A percentile compares a stretch with the other conserved stretches of the same genome.
Conservation (phyloP, 1,284 basidiomycete species). For the Moniliophthora roreri region DNA sequence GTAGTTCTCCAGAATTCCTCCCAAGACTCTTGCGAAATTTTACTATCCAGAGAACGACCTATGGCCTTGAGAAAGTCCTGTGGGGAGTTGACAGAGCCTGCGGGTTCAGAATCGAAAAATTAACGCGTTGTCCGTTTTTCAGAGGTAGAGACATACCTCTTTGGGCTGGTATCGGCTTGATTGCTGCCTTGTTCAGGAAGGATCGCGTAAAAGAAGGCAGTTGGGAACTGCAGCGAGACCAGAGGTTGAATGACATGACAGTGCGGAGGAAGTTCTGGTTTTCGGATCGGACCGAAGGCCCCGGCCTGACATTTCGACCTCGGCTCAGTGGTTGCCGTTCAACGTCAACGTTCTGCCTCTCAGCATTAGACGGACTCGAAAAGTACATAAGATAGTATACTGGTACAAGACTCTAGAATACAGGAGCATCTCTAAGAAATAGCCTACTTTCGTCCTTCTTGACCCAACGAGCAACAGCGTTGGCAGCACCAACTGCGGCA, state of each 20-base stretch:
- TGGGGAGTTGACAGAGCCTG: slow-evolving; percentile 48
- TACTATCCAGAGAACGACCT: slow-evolving; percentile 64
- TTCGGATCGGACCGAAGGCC: no score
- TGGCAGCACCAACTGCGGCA: slow-evolving; percentile 84
- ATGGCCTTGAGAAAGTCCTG: slow-evolving; percentile 71
- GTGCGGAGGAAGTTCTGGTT: no score
- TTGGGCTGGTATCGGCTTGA: slow-evolving; percentile 30
- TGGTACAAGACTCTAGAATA: slow-evolving; percentile 52
- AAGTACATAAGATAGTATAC: no score
- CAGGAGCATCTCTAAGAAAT: slow-evolving; percentile 86
- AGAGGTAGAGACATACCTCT: slow-evolving; percentile 23
- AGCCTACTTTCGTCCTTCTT: slow-evolving; percentile 81
- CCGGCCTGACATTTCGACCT: no score
- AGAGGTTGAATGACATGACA: slow-evolving; percentile 4
- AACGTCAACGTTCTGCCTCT: no score
- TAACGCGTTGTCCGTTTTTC: slow-evolving; percentile 15
- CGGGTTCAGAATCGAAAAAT: slow-evolving; percentile 10
- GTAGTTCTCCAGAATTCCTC: slow-evolving; percentile 61
- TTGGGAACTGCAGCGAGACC: slow-evolving; percentile 22
- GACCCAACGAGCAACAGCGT: slow-evolving; percentile 88
- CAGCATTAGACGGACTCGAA: no score
- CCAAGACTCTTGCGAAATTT: slow-evolving; percentile 57
- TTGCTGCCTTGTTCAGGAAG: slow-evolving; percentile 38
- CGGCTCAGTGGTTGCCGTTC: no score
- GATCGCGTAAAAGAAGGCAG: slow-evolving; percentile 32